Percentiles rank a stretch among this genome's conserved stretches.
These are phyloP conservation scores for Peronosclerospora sorghi DNA, from an alignment of 352 stramenopile genomes.

Conservation along the genomic window DNA sequence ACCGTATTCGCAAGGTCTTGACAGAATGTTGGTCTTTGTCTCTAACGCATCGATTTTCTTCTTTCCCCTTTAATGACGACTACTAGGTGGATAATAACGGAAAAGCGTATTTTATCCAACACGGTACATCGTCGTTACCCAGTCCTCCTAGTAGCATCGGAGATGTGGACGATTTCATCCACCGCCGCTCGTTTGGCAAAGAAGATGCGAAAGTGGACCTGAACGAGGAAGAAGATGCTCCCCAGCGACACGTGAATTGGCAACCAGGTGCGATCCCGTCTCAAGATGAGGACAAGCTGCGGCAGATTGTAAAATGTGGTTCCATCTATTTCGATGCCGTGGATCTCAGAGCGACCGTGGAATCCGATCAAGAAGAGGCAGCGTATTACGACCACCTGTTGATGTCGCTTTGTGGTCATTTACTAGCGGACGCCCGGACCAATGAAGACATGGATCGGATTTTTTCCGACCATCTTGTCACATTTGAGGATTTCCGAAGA, in stretches of 20 bases:
- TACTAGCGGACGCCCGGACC: conserved; percentile 30
- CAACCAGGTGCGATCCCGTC: no score
- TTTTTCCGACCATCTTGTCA: conserved; percentile 59
- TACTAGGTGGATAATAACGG: conserved; percentile 43
- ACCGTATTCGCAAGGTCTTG: neutral
- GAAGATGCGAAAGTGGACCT: conserved; percentile 6
- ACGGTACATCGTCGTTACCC: conserved; percentile 46
- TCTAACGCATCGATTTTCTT: neutral
- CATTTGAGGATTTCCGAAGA: conserved; percentile 47
- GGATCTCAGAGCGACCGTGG: conserved; percentile 22
- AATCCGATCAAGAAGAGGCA: neutral
- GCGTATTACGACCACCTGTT: conserved; percentile 33
- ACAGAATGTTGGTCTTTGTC: neutral
- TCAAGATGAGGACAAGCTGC: conserved; percentile 1
- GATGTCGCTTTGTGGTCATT: conserved; percentile 66
- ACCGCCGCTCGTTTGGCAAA: conserved; percentile 4
- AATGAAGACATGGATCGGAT: conserved; percentile 38
- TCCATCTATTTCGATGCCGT: conserved; percentile 77
- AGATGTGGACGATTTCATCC: conserved; percentile 6
- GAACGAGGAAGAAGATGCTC: conserved; percentile 16
- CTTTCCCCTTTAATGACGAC: no score
- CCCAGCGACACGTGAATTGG: neutral
- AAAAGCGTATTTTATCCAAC: conserved; percentile 71
- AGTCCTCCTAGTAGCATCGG: conserved; percentile 25
- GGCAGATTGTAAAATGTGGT: conserved; percentile 49